These are phyloP conservation scores for Penicillium thymicola DNA, from an alignment of 2,329 filamentous ascomycete species.

Conservation along the genomic window DNA sequence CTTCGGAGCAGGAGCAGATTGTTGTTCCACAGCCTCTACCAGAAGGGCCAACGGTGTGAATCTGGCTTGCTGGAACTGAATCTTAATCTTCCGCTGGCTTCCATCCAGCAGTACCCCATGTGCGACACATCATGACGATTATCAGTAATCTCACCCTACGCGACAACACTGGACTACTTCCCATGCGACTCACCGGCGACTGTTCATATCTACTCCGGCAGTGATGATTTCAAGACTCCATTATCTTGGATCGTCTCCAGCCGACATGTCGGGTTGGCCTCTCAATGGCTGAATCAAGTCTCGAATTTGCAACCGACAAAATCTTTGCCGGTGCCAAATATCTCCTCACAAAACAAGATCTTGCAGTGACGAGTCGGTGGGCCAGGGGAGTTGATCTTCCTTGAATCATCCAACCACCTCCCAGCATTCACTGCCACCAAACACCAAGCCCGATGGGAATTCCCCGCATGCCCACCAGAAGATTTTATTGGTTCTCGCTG, in stretches of 20 bases:
- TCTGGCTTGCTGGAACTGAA: background rate
- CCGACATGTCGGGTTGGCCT: background rate
- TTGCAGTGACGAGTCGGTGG: background rate
- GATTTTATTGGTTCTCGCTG: background rate
- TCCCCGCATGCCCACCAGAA: background rate
- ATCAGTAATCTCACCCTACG: background rate
- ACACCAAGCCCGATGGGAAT: background rate
- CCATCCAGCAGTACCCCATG: background rate
- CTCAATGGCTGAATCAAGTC: background rate
- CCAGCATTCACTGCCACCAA: background rate
- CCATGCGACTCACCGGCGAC: background rate
- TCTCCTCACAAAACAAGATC: background rate
- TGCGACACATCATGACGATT: background rate
- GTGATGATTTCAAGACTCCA: background rate
- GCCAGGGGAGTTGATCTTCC: background rate
- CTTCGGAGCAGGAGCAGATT: constrained; percentile 12
- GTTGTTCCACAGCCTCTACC: background rate
- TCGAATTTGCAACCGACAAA: background rate
- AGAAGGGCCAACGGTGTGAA: background rate
- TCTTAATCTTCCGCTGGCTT: background rate
- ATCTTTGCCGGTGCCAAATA: background rate
- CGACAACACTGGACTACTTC: background rate
- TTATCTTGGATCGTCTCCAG: background rate
- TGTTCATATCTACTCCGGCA: too few relatives aligned
- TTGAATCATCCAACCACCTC: background rate